Percentiles rank a stretch among this genome's conserved stretches.
These are phyloP conservation scores for Hypoxylon perforatum DNA, from an alignment of 495 filamentous ascomycete genomes.

Conservation along the genomic window DNA sequence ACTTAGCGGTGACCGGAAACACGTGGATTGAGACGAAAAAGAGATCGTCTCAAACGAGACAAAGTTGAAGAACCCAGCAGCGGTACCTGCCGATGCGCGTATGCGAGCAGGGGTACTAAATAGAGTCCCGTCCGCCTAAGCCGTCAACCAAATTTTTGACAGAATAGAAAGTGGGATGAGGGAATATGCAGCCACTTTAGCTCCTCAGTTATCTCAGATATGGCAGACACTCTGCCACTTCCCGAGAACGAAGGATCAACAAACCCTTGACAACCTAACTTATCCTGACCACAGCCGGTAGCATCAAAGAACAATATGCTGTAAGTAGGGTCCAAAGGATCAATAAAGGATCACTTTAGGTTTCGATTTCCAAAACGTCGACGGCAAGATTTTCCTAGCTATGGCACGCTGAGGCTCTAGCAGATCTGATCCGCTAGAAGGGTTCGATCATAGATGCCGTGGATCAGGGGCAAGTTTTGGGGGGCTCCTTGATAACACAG, in stretches of 20 bases:
- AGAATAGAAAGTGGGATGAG: background rate
- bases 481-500: slow-evolving; percentile 9
- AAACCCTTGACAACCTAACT: slow-evolving; percentile 19
- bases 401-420: slow-evolving; percentile 30
- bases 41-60: slow-evolving; percentile 18
- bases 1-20: slow-evolving; percentile 43
- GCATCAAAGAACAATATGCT: slow-evolving; percentile 8
- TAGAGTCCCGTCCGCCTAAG: slow-evolving; percentile 14
- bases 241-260: slow-evolving; percentile 37
- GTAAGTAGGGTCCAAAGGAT: slow-evolving; percentile 28
- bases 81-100: slow-evolving; percentile 32
- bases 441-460: slow-evolving; percentile 34
- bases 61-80: slow-evolving; percentile 15
- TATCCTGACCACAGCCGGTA: slow-evolving; percentile 14
- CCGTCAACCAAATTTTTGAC: background rate
- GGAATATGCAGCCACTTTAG: slow-evolving; percentile 30
- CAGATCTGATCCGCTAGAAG: slow-evolving; percentile 35
- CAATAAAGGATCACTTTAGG: slow-evolving; percentile 25
- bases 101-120: slow-evolving; percentile 30
- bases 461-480: slow-evolving; percentile 8
- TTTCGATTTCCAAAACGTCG: slow-evolving; percentile 39
- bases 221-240: background rate
- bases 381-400: slow-evolving; percentile 2
- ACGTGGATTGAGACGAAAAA: slow-evolving; percentile 27
- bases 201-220: too few relatives aligned